Percentiles rank a stretch among this genome's conserved stretches.
These are phyloP conservation scores for Candida loeiensis DNA, from an alignment of 805 yeast species.

Conservation along the genomic window DNA sequence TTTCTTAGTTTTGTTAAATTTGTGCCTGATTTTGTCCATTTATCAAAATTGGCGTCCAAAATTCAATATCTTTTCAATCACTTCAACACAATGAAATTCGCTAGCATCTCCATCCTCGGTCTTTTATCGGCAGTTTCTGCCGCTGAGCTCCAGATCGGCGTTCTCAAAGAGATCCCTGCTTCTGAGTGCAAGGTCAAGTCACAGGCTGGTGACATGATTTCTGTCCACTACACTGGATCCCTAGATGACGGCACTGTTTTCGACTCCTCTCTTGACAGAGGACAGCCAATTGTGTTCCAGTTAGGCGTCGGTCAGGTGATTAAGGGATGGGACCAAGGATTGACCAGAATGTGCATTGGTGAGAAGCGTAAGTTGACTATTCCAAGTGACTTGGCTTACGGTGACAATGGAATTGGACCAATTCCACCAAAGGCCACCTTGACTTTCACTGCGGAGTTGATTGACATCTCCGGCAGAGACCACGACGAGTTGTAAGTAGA, in stretches of 20 bases:
- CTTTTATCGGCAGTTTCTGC: conserved; percentile 3
- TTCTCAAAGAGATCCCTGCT: conserved; percentile 42
- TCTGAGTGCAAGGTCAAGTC: conserved; percentile 57
- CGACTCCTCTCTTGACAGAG: conserved; percentile 68
- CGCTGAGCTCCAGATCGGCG: conserved; percentile 9
- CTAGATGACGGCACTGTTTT: conserved; percentile 67
- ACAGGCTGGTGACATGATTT: conserved; percentile 59
- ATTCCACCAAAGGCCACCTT: conserved; percentile 77
- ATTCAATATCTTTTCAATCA: too few species aligned
- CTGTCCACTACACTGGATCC: conserved; percentile 77
- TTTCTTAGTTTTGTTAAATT: not conserved
- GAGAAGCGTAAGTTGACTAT: conserved; percentile 77
- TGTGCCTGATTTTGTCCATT: too few species aligned
- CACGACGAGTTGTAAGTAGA: conserved; percentile 14
- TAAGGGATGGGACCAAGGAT: conserved; percentile 88
- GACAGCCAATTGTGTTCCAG: conserved; percentile 64
- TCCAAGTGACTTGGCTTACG: conserved; percentile 79
- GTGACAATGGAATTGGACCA: conserved; percentile 70
- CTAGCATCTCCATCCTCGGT: not conserved
- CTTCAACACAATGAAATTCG: not conserved
- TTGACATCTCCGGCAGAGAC: conserved; percentile 43
- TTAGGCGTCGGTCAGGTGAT: conserved; percentile 81
- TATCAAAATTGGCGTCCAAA: too few species aligned
- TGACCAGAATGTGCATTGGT: conserved; percentile 75
- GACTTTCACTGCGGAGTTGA: conserved; percentile 60